Evolutionary conservation across 2,329 filamentous ascomycete genomes (phyloP).

Genomic region (Venturia aucupariae): DNA sequence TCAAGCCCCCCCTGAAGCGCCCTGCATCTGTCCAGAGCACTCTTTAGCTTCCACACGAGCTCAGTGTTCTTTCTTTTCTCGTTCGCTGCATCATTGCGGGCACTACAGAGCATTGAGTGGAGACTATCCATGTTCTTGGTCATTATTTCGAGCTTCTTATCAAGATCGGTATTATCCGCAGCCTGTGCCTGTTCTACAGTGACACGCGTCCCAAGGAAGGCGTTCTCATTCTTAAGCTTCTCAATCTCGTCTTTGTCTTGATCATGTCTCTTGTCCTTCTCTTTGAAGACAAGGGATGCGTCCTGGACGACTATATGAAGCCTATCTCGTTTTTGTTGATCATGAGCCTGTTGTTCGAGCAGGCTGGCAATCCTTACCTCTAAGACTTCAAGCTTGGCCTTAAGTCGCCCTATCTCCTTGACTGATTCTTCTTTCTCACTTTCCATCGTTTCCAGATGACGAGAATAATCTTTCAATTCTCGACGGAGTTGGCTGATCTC

Average conservation of each 20-base stretch:
- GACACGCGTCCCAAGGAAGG: no score
- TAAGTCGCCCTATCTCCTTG: background rate
- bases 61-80: background rate
- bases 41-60: background rate
- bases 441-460: background rate
- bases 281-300: background rate
- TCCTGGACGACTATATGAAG: background rate
- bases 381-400: background rate
- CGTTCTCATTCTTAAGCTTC: no score
- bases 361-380: background rate
- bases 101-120: background rate
- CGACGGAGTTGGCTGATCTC: background rate
- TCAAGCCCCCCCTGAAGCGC: background rate
- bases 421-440: background rate
- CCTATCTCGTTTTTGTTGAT: background rate
- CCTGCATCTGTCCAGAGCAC: background rate
- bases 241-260: no score
- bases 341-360: background rate
- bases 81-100: background rate
- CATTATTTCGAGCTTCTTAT: background rate
- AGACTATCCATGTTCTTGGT: background rate
- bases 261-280: background rate
- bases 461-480: background rate
- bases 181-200: no score
- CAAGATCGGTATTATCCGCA: background rate